Base-by-base conservation (phyloP, 306 rosid species). In the Ziziphus jujuba region DNA sequence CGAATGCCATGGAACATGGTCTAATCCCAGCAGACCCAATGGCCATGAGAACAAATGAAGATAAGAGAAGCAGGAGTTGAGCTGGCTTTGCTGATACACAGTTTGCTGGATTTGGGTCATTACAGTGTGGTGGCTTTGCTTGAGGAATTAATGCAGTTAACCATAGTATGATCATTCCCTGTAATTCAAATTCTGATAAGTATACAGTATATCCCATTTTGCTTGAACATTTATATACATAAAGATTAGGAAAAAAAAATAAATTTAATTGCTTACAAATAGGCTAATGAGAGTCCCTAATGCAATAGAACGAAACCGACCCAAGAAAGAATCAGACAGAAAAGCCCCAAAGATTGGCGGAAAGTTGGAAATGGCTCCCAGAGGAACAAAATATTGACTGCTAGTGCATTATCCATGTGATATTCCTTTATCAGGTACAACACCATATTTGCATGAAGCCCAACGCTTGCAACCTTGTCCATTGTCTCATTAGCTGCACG, bases 1-100 rank as follows among this genome's bases (percentile, higher is more conserved):
- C 89, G 53, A 89, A 89, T 38, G 95, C 93, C 34, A 87, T 44
- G 28, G 95, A 82, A 40, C 98, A 86, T 24, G 97, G 89, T 72
- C 82, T 84, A 58, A 92, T 80, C 33, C 97, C 98, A 12, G 91
- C 93, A 0, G 95, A 86, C 68, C 95, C 98, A 4, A 87, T 31
- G 23, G 95, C 69, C 91, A 86, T 89, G 31, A 92, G 79, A 63
- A 38, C 66, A 74, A 87, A 78, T 28, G 95, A 71, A 45, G 82
- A 53, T 17, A 71, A 69, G 11, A 87, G 80, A 65, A 89, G 78
- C 67, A 81, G 12, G 6, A 77, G 60, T 66, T 89, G 97, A 0
- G 58, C 15, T 59, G 22, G 16, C 6, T 60, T 79, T 49, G 95
- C 59, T 19, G 67, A 2, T 20, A 5, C 65, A 73, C 96, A 92